A percentile compares a stretch with the other conserved stretches of the same genome.
Conservation (phyloP, 495 filamentous ascomycete genomes). For the Recurvomyces mirabilis region DNA sequence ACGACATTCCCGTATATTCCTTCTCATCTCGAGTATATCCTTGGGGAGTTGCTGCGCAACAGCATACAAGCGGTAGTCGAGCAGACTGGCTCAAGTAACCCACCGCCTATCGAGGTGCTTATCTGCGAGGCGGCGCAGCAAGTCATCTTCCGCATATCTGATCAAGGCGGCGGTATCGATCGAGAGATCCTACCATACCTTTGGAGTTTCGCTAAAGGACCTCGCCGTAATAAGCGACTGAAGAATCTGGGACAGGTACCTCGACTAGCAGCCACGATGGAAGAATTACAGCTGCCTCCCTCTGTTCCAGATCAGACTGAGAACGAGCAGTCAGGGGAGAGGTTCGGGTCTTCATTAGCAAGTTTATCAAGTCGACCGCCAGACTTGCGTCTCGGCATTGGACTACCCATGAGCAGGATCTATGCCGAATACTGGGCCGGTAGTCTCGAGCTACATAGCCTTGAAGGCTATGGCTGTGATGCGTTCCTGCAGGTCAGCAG, state of each 20-base stretch:
- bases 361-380: constrained; percentile 71
- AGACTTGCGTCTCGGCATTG: constrained; percentile 83
- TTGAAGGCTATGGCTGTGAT: constrained; percentile 97
- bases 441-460: constrained; percentile 76
- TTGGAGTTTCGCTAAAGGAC: constrained; percentile 93
- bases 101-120: constrained; percentile 81
- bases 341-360: constrained; percentile 50
- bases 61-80: constrained; percentile 87
- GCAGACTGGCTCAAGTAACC: constrained; percentile 39
- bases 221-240: constrained; percentile 58
- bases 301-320: not conserved
- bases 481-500: constrained; percentile 95
- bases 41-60: constrained; percentile 90
- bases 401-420: constrained; percentile 82
- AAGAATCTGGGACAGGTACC: constrained; percentile 79
- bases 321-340: not conserved
- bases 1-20: constrained; percentile 95
- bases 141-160: constrained; percentile 91
- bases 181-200: constrained; percentile 74
- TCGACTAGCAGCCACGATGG: constrained; percentile 86
- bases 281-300: constrained; percentile 49
- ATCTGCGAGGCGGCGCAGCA: constrained; percentile 92
- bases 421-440: constrained; percentile 99
- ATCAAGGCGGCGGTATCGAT: constrained; percentile 87
- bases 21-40: constrained; percentile 91